Percentiles rank a stretch among this genome's conserved stretches.
Evolutionary conservation across 257 asterid species (phyloP).

Genomic region (Solanum ossicruentum): DNA sequence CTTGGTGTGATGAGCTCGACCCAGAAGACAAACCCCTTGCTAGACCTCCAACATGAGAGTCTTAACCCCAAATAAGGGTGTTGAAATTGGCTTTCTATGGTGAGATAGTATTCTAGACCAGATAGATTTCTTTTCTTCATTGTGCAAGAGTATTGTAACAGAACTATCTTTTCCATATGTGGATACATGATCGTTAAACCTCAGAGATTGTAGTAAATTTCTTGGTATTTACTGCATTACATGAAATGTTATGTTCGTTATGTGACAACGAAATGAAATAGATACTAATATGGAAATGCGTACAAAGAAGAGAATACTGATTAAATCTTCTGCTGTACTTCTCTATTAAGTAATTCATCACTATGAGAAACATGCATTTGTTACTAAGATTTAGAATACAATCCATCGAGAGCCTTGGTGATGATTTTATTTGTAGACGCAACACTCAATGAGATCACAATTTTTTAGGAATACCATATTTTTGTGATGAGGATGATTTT

Average conservation of each 20-base stretch:
- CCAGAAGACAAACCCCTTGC: no score
- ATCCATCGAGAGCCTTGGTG: neutral
- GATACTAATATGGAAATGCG: neutral
- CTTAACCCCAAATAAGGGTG: no score
- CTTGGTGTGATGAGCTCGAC: no score
- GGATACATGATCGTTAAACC: neutral
- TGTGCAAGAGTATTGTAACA: neutral
- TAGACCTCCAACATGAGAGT: no score
- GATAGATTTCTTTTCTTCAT: neutral
- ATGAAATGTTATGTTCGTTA: neutral
- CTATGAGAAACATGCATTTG: neutral
- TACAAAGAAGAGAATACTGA: neutral
- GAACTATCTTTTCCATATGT: neutral
- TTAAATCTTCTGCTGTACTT: neutral
- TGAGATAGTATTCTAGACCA: neutral
- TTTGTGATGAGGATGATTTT: neutral
- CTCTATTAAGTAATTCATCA: neutral
- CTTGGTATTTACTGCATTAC: neutral
- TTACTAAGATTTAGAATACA: neutral
- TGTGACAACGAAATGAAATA: neutral
- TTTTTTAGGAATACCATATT: neutral
- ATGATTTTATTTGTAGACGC: neutral
- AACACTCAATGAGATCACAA: neutral
- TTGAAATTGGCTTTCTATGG: no score
- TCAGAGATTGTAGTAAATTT: neutral